Percentiles rank a stretch among this genome's conserved stretches.
These are phyloP conservation scores for Lippia alba DNA, from an alignment of 305 asterid genomes.

Conservation along the genomic window DNA sequence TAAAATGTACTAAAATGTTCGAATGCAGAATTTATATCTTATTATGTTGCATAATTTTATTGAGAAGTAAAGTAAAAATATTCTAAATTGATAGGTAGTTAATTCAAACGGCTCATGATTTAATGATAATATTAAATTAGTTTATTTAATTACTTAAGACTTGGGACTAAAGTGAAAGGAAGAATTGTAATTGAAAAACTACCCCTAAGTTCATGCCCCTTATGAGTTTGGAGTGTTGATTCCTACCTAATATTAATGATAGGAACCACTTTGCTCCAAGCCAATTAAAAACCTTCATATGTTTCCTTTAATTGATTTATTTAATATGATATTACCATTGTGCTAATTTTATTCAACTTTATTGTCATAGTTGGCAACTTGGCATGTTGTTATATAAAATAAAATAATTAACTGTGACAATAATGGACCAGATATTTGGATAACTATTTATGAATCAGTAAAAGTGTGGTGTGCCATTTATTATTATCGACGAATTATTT, in stretches of 20 bases:
- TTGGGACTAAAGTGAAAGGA: background rate
- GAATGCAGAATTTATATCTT: too few species aligned
- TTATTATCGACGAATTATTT: too few species aligned
- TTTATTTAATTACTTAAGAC: background rate
- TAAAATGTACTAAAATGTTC: too few species aligned
- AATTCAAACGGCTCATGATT: too few species aligned
- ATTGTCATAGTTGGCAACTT: background rate
- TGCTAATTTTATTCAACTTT: background rate
- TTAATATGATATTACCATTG: background rate
- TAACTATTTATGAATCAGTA: too few species aligned
- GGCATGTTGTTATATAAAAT: background rate
- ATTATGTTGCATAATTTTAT: too few species aligned
- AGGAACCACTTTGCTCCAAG: background rate
- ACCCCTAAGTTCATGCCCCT: background rate
- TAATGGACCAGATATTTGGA: background rate
- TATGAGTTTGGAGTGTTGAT: background rate
- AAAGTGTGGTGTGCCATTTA: too few species aligned
- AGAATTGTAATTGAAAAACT: background rate
- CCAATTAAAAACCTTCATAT: background rate
- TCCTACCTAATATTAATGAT: background rate
- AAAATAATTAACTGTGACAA: background rate
- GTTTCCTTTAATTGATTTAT: background rate
- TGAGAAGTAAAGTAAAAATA: too few species aligned
- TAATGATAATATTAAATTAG: background rate
- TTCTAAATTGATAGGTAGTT: too few species aligned